Evolutionary conservation across 768 basidiomycete species (phyloP), one percentile per base, ranked within the genome.

Genomic region (Mycena capillaripes): DNA sequence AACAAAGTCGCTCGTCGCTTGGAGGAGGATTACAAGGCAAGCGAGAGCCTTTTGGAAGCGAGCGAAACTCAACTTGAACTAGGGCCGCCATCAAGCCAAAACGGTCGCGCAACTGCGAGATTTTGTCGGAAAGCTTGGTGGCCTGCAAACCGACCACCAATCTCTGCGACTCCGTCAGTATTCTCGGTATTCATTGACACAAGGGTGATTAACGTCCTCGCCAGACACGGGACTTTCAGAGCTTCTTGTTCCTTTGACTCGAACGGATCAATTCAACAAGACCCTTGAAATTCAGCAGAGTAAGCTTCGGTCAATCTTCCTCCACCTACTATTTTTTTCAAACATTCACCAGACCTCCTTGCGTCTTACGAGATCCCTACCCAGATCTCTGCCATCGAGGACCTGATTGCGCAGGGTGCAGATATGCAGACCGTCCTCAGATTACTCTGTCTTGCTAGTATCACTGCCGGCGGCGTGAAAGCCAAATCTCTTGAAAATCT

Each of bases 241-340:
- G 82, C 84, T 96, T 79, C 86, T 99, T 50, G 90, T 96, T 70
- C 92, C 94, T 27, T 85, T 93, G 70, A 99, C 97, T 2, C 87
- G 90, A 63, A 94, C 94, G 17, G 94, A 97, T 46, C 84, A 92
- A 55, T 99, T 99, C 84, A 96, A 96, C 82, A 93, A 92, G 78
- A 94, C 92, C 14, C 86, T 99, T 12, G 97, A 99, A 83, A 93
- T 98, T 17, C 97, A 99, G 78, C 98, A 99, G 81, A 99, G 97
- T 96, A 78, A 78, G 89, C 79, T 21, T 38, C 8, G 32, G 17
- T 27, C n/a, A 10, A 10, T 11, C 23, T 36, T 48, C 34, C 11
- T 42, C 29, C 32, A 44, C 19, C 25, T 16, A 34, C 46, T 46
- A 46, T 27, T 56, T 36, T n/a, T 70, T 38, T 48, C 72, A 29